Conservation (phyloP, 306 rosid genomes). For the Sindora glabra region DNA sequence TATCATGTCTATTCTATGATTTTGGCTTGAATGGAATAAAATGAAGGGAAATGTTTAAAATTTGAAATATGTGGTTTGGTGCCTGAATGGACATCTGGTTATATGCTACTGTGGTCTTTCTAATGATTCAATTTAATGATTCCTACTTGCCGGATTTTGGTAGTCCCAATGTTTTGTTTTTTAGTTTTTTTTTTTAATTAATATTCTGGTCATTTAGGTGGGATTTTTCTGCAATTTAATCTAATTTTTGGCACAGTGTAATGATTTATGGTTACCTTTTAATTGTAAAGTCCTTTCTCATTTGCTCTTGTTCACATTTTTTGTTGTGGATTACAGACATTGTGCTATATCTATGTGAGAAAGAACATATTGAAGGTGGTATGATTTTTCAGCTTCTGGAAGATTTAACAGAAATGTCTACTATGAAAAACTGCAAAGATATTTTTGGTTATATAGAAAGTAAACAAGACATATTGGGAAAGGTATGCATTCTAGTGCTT, state of each 20-base stretch:
- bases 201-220: not conserved
- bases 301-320: slow-evolving; percentile 1
- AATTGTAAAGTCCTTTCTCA: not conserved
- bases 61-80: not conserved
- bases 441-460: slow-evolving; percentile 94
- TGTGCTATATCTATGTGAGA: slow-evolving; percentile 91
- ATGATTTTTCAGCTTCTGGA: slow-evolving; percentile 96
- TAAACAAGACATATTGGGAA: slow-evolving; percentile 88
- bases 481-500: slow-evolving; percentile 37
- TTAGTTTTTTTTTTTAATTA: no score
- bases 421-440: slow-evolving; percentile 96
- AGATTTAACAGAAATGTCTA: slow-evolving; percentile 98
- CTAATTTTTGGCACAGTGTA: not conserved
- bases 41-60: not conserved
- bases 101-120: not conserved
- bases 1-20: not conserved
- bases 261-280: not conserved
- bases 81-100: not conserved
- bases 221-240: not conserved
- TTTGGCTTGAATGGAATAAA: not conserved
- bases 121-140: not conserved
- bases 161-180: not conserved
- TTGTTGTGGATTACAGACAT: slow-evolving; percentile 49
- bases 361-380: slow-evolving; percentile 93
- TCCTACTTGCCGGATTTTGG: not conserved